Base-by-base conservation (phyloP, 148 eudicot genomes). In the Rhododendron williamsianum region DNA sequence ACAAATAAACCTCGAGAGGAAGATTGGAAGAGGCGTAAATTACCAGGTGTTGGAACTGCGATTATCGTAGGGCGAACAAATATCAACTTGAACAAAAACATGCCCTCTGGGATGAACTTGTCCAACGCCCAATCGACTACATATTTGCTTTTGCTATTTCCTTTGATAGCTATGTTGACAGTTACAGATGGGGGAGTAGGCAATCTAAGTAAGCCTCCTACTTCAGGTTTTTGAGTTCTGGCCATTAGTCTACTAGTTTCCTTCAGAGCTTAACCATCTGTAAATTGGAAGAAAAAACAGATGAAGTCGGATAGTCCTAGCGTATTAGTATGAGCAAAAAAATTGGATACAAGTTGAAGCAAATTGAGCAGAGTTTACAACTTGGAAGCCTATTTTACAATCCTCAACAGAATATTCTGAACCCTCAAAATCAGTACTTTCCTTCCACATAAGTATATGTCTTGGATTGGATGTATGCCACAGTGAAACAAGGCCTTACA, bases 31-130 rank as follows among this genome's bases (percentile, higher is more conserved):
- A 58, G 19, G 56, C 18, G 46, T 25, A 83, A 89, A 96, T 91
- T 93, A 96, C 99, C 92, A 35, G 98, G 94, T n/a, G 98, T 95
- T 43, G 99, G 99, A 43, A 96, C 93, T 48, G 90, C 76, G 10
- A 88, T 90, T 46, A 96, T 94, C 82, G 69, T 86, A 9, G 98
- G 98, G 45, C 91, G 94, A 73, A 96, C 93, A 87, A 94, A 92
- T 12, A 95, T 71, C 86, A 96, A 82, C 89, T 90, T 95, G 93
- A 96, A 96, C 56, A 87, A 46, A 60, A 93, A 86, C 30, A 87
- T 87, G 4, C 91, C 93, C 83, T 94, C 95, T 1, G 91, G 89
- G 76, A 88, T 86, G 86, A 93, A 95, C 83, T 91, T 95, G 9
- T 94, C 95, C 71, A 94, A 72, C 51, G 98, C 96, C 99, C 99